A percentile compares a stretch with the other conserved stretches of the same genome.
Conservation (phyloP, 495 filamentous ascomycete genomes). For the Staphylotrichum longicolle region DNA sequence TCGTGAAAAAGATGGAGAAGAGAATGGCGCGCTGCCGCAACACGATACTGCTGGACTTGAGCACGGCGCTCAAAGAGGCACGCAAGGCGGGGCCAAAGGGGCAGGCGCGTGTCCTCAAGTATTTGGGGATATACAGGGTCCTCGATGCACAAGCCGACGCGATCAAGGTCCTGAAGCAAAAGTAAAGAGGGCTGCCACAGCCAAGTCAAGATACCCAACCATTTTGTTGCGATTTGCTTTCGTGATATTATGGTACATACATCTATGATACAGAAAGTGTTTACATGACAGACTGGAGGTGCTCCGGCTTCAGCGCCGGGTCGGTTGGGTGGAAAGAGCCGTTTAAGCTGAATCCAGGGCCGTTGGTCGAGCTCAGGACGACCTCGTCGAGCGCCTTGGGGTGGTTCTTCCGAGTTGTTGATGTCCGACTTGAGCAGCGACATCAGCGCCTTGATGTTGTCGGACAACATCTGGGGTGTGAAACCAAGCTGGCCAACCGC, state of each 20-base stretch:
- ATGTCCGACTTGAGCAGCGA: constrained; percentile 76
- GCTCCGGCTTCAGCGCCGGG: constrained; percentile 51
- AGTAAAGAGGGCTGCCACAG: constrained; percentile 22
- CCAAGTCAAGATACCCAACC: constrained; percentile 34
- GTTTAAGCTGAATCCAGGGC: constrained; percentile 81
- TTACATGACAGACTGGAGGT: constrained; percentile 54
- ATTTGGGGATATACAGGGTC: constrained; percentile 73
- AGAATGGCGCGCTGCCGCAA: constrained; percentile 54
- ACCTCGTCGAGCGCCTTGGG: constrained; percentile 88
- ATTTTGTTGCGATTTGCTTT: constrained; percentile 20
- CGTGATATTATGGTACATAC: constrained; percentile 47
- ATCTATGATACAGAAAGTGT: constrained; percentile 36
- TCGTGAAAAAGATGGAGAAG: constrained; percentile 55
- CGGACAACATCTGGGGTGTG: constrained; percentile 78
- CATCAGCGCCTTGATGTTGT: constrained; percentile 80
- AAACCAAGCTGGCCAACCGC: constrained; percentile 89
- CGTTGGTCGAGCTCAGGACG: constrained; percentile 85
- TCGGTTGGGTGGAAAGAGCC: constrained; percentile 66
- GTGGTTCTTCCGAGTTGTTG: constrained; percentile 60
- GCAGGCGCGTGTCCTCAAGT: constrained; percentile 59
- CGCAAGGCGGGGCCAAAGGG: constrained; percentile 53
- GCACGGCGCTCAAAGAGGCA: constrained; percentile 72
- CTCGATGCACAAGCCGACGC: constrained; percentile 74
- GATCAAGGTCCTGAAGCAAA: constrained; percentile 63
- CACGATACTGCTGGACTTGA: constrained; percentile 80